Evolutionary conservation across 148 eudicot species (phyloP), one percentile per base, ranked within the genome.

Genomic region (Arbutus unedo): DNA sequence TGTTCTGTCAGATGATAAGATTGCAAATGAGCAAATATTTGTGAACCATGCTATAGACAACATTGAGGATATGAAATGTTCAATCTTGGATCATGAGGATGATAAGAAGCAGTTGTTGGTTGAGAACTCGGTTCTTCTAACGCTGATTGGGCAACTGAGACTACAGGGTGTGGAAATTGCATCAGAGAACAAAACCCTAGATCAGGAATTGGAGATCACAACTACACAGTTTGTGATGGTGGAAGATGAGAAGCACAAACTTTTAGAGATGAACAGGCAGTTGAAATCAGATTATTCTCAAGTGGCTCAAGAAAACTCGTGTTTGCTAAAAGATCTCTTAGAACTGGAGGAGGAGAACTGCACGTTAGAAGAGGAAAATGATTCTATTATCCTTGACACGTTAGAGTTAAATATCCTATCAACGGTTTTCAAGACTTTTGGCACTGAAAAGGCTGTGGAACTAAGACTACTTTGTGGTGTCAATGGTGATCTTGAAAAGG

Each of bases 81-180:
- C 90, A 64, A 77, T 96, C 50, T 88, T 81, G 6, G 86, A 87
- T 59, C 82, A 85, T 68, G 89, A 89, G 80, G 95, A 96, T 74
- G 91, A 93, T 76, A 92, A 90, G 82, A 90, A 90, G 62, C 89
- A 87, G 81, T 87, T 93, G 21, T 83, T 86, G 79, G 85, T 93
- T 79, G 95, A 94, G 84, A 94, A 94, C 81, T 89, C 91, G 3
- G 88, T 96, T 86, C 91, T 94, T 15, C 73, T 91, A 18, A 86
- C 95, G 68, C 83, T 93, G 48, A 84, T 94, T 41, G 82, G 77
- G 87, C 93, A 94, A 85, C 85, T 94, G 85, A 87, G 87, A 81
- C 41, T 81, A 19, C 92, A 93, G 62, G 91, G 91, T 76, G 43
- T 60, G 23, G 95, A 92, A 84, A 87, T 92, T 81, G 89, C 79